phyloP scores from a whole-genome alignment of 306 rosid genomes.

The Lathyrus oleraceus region DNA sequence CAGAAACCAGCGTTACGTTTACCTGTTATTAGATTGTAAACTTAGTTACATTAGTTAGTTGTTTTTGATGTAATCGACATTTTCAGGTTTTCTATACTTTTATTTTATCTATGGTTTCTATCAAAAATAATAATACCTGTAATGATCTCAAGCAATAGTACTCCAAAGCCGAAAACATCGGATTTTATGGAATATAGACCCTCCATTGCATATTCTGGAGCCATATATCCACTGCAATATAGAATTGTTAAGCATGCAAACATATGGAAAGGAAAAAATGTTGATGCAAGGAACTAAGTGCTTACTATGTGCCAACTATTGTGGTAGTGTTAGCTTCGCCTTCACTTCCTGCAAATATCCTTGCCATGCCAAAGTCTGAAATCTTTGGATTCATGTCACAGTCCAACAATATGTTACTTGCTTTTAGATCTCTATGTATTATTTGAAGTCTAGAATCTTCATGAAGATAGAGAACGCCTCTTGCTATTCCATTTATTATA shows the following conservation, averaged over 20 bases:
- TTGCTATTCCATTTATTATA: constrained; percentile 48
- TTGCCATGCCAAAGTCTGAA: constrained; percentile 61
- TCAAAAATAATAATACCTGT: constrained; percentile 8
- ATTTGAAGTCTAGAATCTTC: constrained; percentile 51
- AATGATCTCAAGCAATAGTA: constrained; percentile 49
- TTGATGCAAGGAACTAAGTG: background rate
- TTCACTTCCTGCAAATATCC: constrained; percentile 47
- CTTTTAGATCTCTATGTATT: constrained; percentile 52
- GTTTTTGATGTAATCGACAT: too few relatives aligned
- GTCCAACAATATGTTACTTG: constrained; percentile 51
- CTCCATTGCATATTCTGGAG: constrained; percentile 56
- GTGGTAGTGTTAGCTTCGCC: constrained; percentile 48
- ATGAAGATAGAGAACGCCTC: constrained; percentile 52
- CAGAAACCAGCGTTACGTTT: constrained; percentile 33
- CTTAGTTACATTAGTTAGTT: too few relatives aligned
- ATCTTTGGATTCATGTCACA: constrained; percentile 49
- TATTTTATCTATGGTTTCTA: too few relatives aligned
- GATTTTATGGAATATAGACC: constrained; percentile 50
- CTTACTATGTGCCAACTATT: constrained; percentile 53
- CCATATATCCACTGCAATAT: constrained; percentile 47
- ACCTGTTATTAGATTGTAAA: constrained; percentile 29
- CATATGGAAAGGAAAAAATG: background rate
- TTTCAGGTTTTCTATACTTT: too few relatives aligned
- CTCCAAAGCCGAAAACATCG: constrained; percentile 47
- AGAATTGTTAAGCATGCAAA: background rate